Percentiles rank a stretch among this genome's conserved stretches.
Conservation (phyloP, 345 rosid species). For the Eucalyptus curtisii region DNA sequence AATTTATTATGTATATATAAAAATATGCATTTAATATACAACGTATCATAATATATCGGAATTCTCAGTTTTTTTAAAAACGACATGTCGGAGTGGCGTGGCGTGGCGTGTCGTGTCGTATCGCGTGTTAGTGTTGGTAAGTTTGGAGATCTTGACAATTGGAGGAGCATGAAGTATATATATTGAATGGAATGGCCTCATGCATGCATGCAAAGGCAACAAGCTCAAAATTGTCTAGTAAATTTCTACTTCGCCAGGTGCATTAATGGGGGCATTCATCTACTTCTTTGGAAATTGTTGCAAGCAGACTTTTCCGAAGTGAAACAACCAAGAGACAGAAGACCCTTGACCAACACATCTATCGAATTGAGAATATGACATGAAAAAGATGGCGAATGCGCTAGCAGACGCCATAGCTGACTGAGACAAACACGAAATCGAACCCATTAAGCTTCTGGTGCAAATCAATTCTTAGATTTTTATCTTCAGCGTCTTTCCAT, state of each 20-base stretch:
- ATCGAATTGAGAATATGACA: not conserved
- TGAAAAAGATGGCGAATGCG: not conserved
- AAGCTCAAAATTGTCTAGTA: not conserved
- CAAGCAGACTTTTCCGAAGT: not conserved
- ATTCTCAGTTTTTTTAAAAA: too few relatives aligned
- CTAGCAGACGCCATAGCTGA: rapidly evolving
- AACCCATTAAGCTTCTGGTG: too few relatives aligned
- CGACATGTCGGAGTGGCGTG: too few relatives aligned
- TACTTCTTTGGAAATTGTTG: not conserved
- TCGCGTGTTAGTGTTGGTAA: rapidly evolving
- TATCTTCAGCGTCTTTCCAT: not conserved
- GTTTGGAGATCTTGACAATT: not conserved
- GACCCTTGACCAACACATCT: not conserved
- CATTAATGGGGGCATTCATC: not conserved
- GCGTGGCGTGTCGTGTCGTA: too few relatives aligned
- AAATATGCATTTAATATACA: too few relatives aligned
- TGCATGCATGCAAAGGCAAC: not conserved
- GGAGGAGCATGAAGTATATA: not conserved
- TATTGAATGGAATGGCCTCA: not conserved
- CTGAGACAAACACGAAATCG: not conserved
- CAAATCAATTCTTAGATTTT: not conserved
- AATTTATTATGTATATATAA: too few relatives aligned
- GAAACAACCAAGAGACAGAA: not conserved
- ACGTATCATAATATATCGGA: too few relatives aligned
- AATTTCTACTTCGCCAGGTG: not conserved